A percentile compares a stretch with the other conserved stretches of the same genome.
phyloP scores from a whole-genome alignment of 495 filamentous ascomycete genomes.

The Penicillium riverlandense region DNA sequence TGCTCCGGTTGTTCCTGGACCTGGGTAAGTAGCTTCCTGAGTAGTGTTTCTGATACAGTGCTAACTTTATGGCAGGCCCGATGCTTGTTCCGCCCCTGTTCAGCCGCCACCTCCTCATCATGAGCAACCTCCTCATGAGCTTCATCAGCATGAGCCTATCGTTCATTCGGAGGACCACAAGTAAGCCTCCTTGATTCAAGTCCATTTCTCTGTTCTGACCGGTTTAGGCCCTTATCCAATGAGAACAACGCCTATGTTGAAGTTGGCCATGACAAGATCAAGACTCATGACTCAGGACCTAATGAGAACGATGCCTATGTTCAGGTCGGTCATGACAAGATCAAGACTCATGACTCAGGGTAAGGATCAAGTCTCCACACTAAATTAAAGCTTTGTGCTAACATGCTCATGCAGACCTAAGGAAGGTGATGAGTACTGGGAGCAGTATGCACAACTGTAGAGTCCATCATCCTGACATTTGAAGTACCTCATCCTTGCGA shows the following conservation, averaged over 20 bases:
- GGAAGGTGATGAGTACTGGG: background rate
- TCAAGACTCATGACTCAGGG: background rate
- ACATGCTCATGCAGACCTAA: background rate
- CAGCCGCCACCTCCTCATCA: background rate
- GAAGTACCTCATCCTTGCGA: background rate
- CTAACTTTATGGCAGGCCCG: too few species aligned
- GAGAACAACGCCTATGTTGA: background rate
- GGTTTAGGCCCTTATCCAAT: background rate
- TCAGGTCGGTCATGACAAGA: background rate
- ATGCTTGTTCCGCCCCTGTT: background rate
- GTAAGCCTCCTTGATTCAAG: background rate
- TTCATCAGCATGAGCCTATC: background rate
- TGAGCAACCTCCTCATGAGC: background rate
- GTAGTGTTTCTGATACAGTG: too few species aligned
- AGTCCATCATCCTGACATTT: background rate
- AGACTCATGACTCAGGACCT: background rate
- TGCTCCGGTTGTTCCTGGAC: too few species aligned
- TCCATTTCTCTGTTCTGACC: background rate
- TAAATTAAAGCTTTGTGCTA: too few species aligned
- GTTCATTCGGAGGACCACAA: background rate
- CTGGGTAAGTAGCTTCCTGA: too few species aligned
- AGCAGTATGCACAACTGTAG: background rate
- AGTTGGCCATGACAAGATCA: background rate
- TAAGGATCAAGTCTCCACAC: background rate
- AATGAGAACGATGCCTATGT: background rate